Base-by-base conservation (phyloP, 768 basidiomycete species). In the Tylopilus balloui region DNA sequence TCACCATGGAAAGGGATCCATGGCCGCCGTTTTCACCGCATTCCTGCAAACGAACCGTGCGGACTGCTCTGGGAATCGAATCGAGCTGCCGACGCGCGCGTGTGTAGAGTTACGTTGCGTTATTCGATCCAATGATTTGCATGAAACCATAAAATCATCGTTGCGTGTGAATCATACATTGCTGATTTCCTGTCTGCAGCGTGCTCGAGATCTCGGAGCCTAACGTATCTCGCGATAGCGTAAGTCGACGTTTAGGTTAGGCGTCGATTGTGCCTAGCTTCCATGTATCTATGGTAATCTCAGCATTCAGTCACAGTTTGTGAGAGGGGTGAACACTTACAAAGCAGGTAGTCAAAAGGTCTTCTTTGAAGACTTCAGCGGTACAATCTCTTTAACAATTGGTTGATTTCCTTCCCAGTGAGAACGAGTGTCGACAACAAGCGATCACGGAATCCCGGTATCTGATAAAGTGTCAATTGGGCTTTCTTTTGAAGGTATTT, bases 1-100 rank as follows among this genome's bases (percentile, higher is more conserved):
- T 20, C 51, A 49, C 23, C 36, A 27, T 29, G 38, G 24, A 21
- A 38, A 35, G 3, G 10, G 13, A 13, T 19, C 48, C 24, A 14
- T n/a, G n/a, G n/a, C n/a, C n/a, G n/a, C 34, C n/a, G 24, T 28
- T 6, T 10, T 34, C 25, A 19, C 8, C 41, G 25, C 47, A 42
- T 36, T 38, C 29, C 23, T 20, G 34, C n/a, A 50, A 40, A 49
- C 45, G 45, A 61, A 51, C 38, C 51, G 8, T 24, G 38, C 25
- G 13, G 17, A 28, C 47, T 23, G 25, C 32, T 21, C 29, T 48
- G 23, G n/a, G 13, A 45, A 48, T 21, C 35, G 41, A 44, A 41
- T 47, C 54, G 45, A 49, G 13, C 39, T 10, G 32, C 14, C 20
- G 36, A 17, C 35, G 8, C 25, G 15, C n/a, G 31, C 21, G 3